A percentile compares a stretch with the other conserved stretches of the same genome.
Evolutionary conservation across 768 basidiomycete species (phyloP).

Genomic region (Hortiboletus flavorubellus): DNA sequence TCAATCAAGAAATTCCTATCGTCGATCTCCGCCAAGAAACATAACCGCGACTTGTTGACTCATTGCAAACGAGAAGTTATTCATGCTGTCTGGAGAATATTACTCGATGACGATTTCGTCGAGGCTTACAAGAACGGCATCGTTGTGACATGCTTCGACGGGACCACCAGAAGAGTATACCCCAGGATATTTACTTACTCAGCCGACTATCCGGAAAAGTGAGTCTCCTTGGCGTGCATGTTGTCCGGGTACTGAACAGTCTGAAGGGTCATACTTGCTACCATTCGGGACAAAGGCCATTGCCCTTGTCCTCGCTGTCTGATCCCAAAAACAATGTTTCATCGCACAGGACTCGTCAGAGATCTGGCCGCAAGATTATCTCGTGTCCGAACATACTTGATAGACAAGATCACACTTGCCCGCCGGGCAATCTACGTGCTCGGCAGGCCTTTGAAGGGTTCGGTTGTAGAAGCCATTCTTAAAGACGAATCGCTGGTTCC

Average conservation of each 20-base stretch:
- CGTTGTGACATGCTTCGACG: not conserved
- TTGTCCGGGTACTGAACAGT: not conserved
- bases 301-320: not conserved
- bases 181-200: slow-evolving; percentile 7
- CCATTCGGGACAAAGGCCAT: not conserved
- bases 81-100: not conserved
- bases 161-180: not conserved
- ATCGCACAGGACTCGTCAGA: not conserved
- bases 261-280: not conserved
- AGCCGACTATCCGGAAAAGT: slow-evolving; percentile 2
- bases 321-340: not conserved
- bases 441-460: not conserved
- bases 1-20: not conserved
- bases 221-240: not conserved
- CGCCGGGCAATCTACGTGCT: not conserved
- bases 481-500: not conserved
- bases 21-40: not conserved
- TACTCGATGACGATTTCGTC: not conserved
- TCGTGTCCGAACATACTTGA: not conserved
- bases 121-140: slow-evolving; percentile 1
- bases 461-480: not conserved
- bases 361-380: not conserved
- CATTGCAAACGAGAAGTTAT: slow-evolving; percentile 2
- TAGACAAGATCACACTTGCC: not conserved
- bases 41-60: not conserved